Evolutionary conservation across 2,329 filamentous ascomycete genomes (phyloP), one percentile per base, ranked within the genome.

Genomic region (Calonectria pseudoturangicola): DNA sequence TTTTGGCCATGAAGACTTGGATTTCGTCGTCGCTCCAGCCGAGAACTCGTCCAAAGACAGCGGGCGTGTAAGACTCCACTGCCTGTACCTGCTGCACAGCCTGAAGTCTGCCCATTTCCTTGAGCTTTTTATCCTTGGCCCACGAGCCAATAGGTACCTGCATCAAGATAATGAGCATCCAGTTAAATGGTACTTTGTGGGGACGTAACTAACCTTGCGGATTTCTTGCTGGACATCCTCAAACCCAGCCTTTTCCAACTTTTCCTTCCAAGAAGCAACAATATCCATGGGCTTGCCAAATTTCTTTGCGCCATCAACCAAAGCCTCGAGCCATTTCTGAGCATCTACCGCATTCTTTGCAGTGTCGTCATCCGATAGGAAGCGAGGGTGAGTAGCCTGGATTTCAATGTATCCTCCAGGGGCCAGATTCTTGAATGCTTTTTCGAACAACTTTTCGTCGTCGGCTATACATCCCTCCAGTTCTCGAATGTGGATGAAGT

Each of bases 21-120:
- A 77, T 75, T 36, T 77, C 76, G 0, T 73, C 62, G 3, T 75
- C 72, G 4, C 70, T 67, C 76, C 76, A 77, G 9, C 76, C 76
- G 0, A 78, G 73, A 25, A 75, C 41, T 2, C 70, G 76, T 0
- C 73, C 76, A 51, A 75, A 77, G 1, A 77, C 64, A 0, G 69
- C 73, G 0, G 76, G 76, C 0, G 76, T 77, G n/a, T 77, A 77
- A 0, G 76, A 77, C 0, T 64, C 67, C 15, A 77, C 68, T 3
- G 75, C 75, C 30, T 77, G 75, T 4, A 71, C 56, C 51, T 77
- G 75, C 41, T 77, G 75, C 1, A 73, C 65, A 36, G 70, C 60
- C 45, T 76, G 68, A 10, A 65, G 72, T 21, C 72, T 75, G 18
- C 74, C 74, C 27, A 76, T 76, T 4, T 76, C 74, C 18, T 75